A percentile compares a stretch with the other conserved stretches of the same genome.
Evolutionary conservation across 139 green algal genomes (phyloP).

Genomic region (Desmodesmus armatus): DNA sequence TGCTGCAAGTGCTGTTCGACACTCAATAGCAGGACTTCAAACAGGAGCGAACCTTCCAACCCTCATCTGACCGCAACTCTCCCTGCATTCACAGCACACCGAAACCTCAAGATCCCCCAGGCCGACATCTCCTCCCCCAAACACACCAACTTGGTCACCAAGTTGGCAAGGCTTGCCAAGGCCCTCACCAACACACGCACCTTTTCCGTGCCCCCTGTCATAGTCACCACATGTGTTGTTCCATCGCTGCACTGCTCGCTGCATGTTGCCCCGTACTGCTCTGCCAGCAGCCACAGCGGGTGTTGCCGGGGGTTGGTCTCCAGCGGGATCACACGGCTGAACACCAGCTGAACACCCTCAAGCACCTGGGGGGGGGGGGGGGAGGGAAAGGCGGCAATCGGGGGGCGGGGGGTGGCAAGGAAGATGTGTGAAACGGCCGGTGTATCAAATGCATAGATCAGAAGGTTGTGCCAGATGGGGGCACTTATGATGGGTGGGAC

Average conservation of each 20-base stretch:
- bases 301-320: slow-evolving; percentile 57
- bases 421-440: too few species aligned
- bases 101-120: neutral
- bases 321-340: slow-evolving; percentile 74
- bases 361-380: too few species aligned
- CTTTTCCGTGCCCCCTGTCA: slow-evolving; percentile 72
- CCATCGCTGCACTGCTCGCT: slow-evolving; percentile 26
- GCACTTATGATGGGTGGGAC: too few species aligned
- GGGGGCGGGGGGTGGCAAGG: too few species aligned
- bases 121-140: neutral
- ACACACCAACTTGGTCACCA: neutral
- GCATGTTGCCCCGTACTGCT: slow-evolving; percentile 68
- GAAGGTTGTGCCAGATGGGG: too few species aligned
- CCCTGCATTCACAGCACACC: neutral
- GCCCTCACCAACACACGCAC: slow-evolving; percentile 13
- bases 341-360: slow-evolving; percentile 62
- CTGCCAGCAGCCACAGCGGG: slow-evolving; percentile 71
- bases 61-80: neutral
- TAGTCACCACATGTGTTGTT: slow-evolving; percentile 75
- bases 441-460: too few species aligned
- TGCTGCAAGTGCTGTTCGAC: neutral
- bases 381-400: too few species aligned
- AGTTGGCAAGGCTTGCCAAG: neutral
- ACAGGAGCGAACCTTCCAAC: too few species aligned
- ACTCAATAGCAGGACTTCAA: too few species aligned